These are phyloP conservation scores for Geotrichum aggregatum DNA, from an alignment of 1,139 yeast genomes.

Conservation along the genomic window DNA sequence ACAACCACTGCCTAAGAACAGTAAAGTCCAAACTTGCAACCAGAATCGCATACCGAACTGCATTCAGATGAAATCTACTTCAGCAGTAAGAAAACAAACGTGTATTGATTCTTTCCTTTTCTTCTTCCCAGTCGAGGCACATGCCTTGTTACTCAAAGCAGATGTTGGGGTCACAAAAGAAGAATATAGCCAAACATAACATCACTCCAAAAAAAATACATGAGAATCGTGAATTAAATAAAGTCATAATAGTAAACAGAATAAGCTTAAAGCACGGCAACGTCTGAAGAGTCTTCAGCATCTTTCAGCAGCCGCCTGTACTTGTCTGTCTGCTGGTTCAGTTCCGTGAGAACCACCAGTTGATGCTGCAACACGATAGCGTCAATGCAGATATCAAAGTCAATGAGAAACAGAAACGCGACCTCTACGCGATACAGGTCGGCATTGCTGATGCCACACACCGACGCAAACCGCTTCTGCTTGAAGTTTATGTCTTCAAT, in stretches of 20 bases:
- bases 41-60: neutral
- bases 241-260: neutral
- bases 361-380: slow-evolving; percentile 31
- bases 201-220: neutral
- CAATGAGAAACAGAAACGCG: slow-evolving; percentile 42
- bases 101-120: too few relatives aligned
- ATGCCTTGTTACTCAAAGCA: neutral
- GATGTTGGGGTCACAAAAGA: neutral
- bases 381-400: slow-evolving; percentile 39
- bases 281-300: slow-evolving; percentile 26
- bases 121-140: neutral
- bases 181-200: too few relatives aligned
- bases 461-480: slow-evolving; percentile 50
- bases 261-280: slow-evolving; percentile 2
- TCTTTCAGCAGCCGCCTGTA: slow-evolving; percentile 11
- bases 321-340: slow-evolving; percentile 25
- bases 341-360: slow-evolving; percentile 29
- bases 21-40: neutral
- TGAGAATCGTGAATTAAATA: neutral
- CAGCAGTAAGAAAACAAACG: too few relatives aligned
- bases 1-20: neutral
- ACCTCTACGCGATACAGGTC: slow-evolving; percentile 49
- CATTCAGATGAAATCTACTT: too few relatives aligned
- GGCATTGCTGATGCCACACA: slow-evolving; percentile 47
- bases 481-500: slow-evolving; percentile 52